Conservation (phyloP, 2,329 filamentous ascomycete species). For the Teratosphaeria pseudoeucalypti region DNA sequence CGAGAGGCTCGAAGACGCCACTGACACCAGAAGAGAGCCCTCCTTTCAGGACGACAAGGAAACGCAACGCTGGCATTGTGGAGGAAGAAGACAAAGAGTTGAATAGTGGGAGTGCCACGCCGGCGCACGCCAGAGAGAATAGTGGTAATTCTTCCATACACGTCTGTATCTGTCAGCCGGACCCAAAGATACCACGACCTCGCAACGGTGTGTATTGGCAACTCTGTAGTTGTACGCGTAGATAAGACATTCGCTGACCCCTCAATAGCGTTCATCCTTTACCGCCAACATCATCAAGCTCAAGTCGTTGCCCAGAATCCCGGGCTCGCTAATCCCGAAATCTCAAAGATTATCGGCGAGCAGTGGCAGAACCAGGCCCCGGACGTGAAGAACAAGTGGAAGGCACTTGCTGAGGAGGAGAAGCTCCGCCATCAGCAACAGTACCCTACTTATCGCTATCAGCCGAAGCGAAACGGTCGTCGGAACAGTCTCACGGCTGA, state of each 20-base stretch:
- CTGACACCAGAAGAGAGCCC: slow-evolving; percentile 28
- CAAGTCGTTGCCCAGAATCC: slow-evolving; percentile 71
- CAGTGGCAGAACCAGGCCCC: slow-evolving; percentile 75
- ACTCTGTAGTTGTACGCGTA: neutral
- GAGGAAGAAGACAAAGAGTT: slow-evolving; percentile 23
- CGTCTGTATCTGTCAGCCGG: slow-evolving; percentile 60
- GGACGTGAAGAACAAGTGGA: slow-evolving; percentile 75
- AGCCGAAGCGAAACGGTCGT: slow-evolving; percentile 56
- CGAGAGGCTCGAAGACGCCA: slow-evolving; percentile 21
- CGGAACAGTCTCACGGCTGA: slow-evolving; percentile 23
- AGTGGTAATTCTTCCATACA: slow-evolving; percentile 37
- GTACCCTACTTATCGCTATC: slow-evolving; percentile 91
- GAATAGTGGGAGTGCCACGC: slow-evolving; percentile 14
- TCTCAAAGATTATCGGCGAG: slow-evolving; percentile 92
- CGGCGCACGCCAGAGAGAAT: slow-evolving; percentile 19
- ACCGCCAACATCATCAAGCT: slow-evolving; percentile 85
- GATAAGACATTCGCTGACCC: slow-evolving; percentile 16
- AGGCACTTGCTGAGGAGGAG: slow-evolving; percentile 81
- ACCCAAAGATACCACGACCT: slow-evolving; percentile 60
- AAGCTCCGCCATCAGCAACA: slow-evolving; percentile 79
- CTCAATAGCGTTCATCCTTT: slow-evolving; percentile 82
- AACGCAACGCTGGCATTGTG: slow-evolving; percentile 22
- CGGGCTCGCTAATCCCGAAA: slow-evolving; percentile 87
- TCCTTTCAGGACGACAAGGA: slow-evolving; percentile 23
- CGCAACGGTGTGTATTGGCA: slow-evolving; percentile 51